Conservation (phyloP, 139 green algal genomes). For the Tetradesmus obliquus region DNA sequence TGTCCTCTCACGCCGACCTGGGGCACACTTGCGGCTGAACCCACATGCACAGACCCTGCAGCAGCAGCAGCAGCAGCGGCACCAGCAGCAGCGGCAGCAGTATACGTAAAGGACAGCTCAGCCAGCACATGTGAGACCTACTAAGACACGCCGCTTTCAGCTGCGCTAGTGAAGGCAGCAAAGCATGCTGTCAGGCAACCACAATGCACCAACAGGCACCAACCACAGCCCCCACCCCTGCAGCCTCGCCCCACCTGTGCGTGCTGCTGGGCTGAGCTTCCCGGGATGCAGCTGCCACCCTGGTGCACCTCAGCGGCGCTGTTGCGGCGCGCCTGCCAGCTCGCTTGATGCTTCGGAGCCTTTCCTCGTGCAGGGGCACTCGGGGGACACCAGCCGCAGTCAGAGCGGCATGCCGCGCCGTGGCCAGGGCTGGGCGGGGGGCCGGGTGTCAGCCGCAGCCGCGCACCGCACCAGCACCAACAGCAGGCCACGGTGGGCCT, state of each 20-base stretch:
- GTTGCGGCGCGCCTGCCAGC: background rate
- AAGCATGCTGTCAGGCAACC: background rate
- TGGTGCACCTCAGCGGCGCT: background rate
- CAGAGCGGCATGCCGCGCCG: background rate
- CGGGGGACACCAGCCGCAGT: background rate
- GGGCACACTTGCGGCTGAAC: background rate
- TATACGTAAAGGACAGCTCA: background rate
- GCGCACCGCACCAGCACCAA: background rate
- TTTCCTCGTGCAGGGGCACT: background rate
- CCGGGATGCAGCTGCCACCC: background rate
- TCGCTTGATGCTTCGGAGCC: background rate
- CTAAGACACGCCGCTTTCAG: no score
- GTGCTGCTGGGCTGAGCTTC: slow-evolving; percentile 15
- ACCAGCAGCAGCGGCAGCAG: no score
- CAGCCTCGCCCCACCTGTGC: background rate
- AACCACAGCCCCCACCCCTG: background rate
- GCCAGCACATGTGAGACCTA: background rate
- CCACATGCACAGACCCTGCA: background rate
- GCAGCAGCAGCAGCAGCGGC: background rate
- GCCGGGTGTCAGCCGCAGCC: background rate
- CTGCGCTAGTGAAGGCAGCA: no score
- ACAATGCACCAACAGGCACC: no score
- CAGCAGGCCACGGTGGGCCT: slow-evolving; percentile 17
- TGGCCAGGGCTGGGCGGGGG: background rate
- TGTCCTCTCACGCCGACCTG: background rate